Base-by-base conservation (phyloP, 2,329 filamentous ascomycete species). In the Stenocarpella maydis region DNA sequence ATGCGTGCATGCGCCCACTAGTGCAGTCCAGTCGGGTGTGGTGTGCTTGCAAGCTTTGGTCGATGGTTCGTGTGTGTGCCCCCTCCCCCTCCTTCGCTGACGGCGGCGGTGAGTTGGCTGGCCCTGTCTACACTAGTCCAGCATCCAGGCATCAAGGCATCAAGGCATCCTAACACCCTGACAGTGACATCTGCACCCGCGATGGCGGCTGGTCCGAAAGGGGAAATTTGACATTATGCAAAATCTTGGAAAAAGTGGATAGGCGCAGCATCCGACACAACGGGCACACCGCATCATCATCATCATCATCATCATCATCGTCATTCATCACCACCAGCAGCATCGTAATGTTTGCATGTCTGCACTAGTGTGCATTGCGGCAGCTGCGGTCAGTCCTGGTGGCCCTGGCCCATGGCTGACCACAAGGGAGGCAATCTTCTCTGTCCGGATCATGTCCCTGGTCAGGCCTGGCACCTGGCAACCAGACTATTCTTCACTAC, bases 201-300 rank as follows among this genome's bases (percentile, higher is more conserved):
- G 28, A 63, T 63, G 21, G 43, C 43, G 58, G 58, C 28, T 63
- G 58, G 41, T 24, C 58, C 58, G 58, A 49, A 49, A 49, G 19
- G 43, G 58, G 43, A 63, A 49, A 63, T 63, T 63, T 63, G 58
- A 63, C 58, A 63, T 63, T 63, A 63, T 63, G 58, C 58, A n/a
- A 34, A 49, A 37, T 17, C 9, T 28, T 26, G 19, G 49, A 28
- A 39, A 69, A 69, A 65, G 67, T 65, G 67, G 67, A 53, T 37
- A 55, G 53, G 58, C 58, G 58, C 58, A 49, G 43, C 58, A 63
- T 63, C 58, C 58, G 58, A 63, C 24, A 37, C 58, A 49, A 49
- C 58, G 43, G 28, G 43, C 58, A 63, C 58, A 63, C 58, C 58
- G 58, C 58, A 63, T 63, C 58, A 49, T 37, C 41, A 63, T n/a